Evolutionary conservation across 768 basidiomycete species (phyloP).

Genomic region (Trametes sanguinea): DNA sequence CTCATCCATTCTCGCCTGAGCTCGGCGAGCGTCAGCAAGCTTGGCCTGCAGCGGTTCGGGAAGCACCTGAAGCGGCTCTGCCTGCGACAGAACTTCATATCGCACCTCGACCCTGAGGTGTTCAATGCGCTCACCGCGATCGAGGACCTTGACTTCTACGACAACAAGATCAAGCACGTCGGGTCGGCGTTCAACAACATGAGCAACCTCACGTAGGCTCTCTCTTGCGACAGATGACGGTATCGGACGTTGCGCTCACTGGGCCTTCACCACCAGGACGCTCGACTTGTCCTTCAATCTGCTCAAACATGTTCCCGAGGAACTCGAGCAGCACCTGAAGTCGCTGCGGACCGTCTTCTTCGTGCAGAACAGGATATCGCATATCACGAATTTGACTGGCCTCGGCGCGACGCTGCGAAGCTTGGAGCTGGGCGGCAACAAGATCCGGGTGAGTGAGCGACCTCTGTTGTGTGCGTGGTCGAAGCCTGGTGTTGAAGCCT

Average conservation of each 20-base stretch:
- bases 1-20: constrained; percentile 78
- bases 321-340: constrained; percentile 51
- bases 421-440: constrained; percentile 93
- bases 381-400: constrained; percentile 66
- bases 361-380: constrained; percentile 92
- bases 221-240: background rate
- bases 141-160: constrained; percentile 93
- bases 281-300: constrained; percentile 97
- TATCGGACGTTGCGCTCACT: background rate
- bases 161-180: constrained; percentile 85
- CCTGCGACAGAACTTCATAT: constrained; percentile 84
- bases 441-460: constrained; percentile 68
- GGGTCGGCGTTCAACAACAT: constrained; percentile 65
- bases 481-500: background rate
- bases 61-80: constrained; percentile 69
- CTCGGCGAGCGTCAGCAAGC: constrained; percentile 50
- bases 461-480: no score
- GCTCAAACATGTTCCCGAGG: constrained; percentile 67
- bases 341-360: constrained; percentile 83
- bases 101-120: constrained; percentile 67
- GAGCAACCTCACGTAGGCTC: constrained; percentile 56
- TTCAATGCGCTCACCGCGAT: constrained; percentile 67
- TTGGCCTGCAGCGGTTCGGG: constrained; percentile 78
- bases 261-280: constrained; percentile 45
- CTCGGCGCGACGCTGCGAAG: constrained; percentile 64